Base-by-base conservation (phyloP, 306 rosid genomes). In the Vigna mungo region DNA sequence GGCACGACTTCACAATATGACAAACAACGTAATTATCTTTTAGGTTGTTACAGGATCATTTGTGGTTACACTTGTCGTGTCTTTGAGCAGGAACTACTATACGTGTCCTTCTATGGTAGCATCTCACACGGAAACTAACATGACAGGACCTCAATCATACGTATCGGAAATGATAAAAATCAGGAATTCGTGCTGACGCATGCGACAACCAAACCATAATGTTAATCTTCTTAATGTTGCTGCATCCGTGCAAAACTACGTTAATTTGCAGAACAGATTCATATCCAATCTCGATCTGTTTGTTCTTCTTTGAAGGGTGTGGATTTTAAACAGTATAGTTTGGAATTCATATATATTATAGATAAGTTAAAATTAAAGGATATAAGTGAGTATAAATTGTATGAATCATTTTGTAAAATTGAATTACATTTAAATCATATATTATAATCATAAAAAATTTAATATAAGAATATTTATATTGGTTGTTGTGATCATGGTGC, bases 61-160 rank as follows among this genome's bases (percentile, higher is more conserved):
- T 58, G 2, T 43, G 53, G 59, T 0, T 47, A 30, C 74, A 80
- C 53, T 6, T 72, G 79, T 64, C 52, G 30, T 9, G 37, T 53
- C 7, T 27, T 49, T 17, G 32, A 53, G 30, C 1, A 12, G 20
- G 6, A 72, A 27, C 7, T 47, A 1, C 9, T 54, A 21, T 21
- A 64, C 75, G 62, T 80, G 79, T 80, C 71, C 21, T 16, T 65
- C 25, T 9, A 0, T 51, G n/a, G 1, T 9, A 15, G 32, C 7
- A 41, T 18, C 12, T 25, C 54, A 39, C 44, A 39, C 43, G 21
- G 71, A 59, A 58, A 5, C 41, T 58, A 53, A 67, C 30, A 59
- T 1, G 11, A 18, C 13, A 46, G 44, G 3, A 68, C 64, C 9
- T 11, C 34, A 52, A 11, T 10, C 30, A 52, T 3, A 6, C 34